Base-by-base conservation (phyloP, 192 early-diverging fungal genomes). In the Coemansia sp. region DNA sequence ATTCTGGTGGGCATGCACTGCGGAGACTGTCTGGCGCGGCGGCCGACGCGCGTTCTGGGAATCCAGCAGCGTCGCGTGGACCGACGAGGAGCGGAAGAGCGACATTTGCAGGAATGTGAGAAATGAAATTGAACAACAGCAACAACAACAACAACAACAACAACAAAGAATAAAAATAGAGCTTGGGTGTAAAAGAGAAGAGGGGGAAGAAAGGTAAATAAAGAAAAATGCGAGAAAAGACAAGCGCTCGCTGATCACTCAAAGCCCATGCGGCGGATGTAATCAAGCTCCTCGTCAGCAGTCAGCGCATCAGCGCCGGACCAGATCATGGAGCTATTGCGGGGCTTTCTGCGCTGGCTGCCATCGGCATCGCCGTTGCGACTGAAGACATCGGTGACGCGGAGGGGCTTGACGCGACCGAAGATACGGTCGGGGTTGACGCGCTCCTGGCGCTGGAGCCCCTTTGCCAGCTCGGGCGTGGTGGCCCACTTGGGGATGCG, bases 251-350 rank as follows among this genome's bases (percentile, higher is more conserved):
- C 3, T 32, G 32, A 76, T 57, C 22, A 39, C 11, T 81, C 79
- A 61, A 74, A 85, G 21, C 83, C 83, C 83, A 85, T 85, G 6
- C 68, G 39, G 45, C 78, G 78, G 32, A 80, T 77, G 58, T 85
- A 85, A 32, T 69, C 73, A 15, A 78, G 63, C 65, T 81, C 78
- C 5, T 85, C 83, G 5, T 76, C 76, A 0, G 72, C 61, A 10
- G 75, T 78, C 57, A 85, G 60, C 22, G 71, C 74, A 66, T 85
- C 83, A 1, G 64, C 45, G n/a, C 73, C 76, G 37, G 70, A 63
- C 83, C 83, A 85, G 58, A 81, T 85, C 72, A 80, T 80, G 42
- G 83, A 81, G 56, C 78, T 81, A 43, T 79, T 77, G 21, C 82
- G 70, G 7, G 77, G 77, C 55, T 73, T 70, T 3, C 83, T 65